Percentiles rank a stretch among this genome's conserved stretches.
phyloP scores from a whole-genome alignment of 805 yeast species.

The Schizosaccharomyces cryophilus region DNA sequence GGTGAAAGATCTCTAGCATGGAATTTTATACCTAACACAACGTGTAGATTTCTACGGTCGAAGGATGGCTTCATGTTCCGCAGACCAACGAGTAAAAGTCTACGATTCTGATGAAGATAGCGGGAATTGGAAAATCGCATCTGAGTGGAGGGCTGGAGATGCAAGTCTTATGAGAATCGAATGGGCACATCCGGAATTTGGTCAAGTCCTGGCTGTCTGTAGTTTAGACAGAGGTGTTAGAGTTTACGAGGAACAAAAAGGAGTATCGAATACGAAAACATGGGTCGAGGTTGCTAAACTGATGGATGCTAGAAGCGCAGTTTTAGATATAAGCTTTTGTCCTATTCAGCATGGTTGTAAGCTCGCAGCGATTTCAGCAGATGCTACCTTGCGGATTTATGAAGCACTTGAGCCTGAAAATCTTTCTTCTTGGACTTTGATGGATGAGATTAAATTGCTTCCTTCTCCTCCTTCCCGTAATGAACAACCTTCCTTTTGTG shows the following conservation, averaged over 20 bases:
- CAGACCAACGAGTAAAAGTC: constrained; percentile 80
- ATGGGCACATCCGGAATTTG: constrained; percentile 91
- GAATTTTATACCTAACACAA: not conserved
- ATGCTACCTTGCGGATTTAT: constrained; percentile 6
- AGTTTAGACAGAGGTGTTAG: constrained; percentile 76
- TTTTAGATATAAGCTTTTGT: constrained; percentile 6
- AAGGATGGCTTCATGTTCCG: constrained; percentile 79
- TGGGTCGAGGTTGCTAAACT: constrained; percentile 2
- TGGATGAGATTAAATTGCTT: constrained; percentile 33
- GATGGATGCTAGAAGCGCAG: constrained; percentile 5
- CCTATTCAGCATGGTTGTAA: constrained; percentile 7
- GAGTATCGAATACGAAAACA: not conserved
- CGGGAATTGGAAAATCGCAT: constrained; percentile 61
- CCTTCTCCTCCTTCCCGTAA: constrained; percentile 5
- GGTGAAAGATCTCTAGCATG: not conserved
- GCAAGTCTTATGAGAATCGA: constrained; percentile 56
- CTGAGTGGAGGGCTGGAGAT: constrained; percentile 90
- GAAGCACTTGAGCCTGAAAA: constrained; percentile 60
- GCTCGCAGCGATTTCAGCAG: constrained; percentile 7
- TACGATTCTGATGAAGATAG: constrained; percentile 41
- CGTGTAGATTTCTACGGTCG: constrained; percentile 52
- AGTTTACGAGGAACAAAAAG: constrained; percentile 59
- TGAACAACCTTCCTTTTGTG: constrained; percentile 6
- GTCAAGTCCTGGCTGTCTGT: constrained; percentile 64
- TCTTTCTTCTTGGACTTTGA: constrained; percentile 51